Evolutionary conservation across 2,329 filamentous ascomycete genomes (phyloP).

Genomic region (Aspergillus tanneri): DNA sequence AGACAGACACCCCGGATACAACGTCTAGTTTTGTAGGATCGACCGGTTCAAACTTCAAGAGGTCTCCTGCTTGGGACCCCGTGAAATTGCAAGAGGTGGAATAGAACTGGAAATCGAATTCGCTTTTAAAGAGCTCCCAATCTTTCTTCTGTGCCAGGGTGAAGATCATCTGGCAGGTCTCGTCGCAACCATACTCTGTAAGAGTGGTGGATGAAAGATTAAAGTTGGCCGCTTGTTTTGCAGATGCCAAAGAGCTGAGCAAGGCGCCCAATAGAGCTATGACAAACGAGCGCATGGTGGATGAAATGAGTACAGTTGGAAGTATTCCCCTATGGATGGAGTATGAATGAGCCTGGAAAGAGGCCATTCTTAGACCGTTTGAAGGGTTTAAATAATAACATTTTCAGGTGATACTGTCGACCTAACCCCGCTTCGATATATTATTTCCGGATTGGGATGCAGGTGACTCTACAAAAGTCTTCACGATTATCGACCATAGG

Average conservation of each 20-base stretch:
- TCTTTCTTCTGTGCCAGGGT: not conserved
- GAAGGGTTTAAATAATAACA: not conserved
- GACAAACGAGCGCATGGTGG: not conserved
- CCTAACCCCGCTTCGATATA: not conserved
- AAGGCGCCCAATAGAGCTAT: not conserved
- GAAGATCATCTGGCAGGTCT: not conserved
- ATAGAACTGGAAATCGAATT: constrained; percentile 15
- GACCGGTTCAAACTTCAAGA: constrained; percentile 8
- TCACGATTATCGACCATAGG: not conserved
- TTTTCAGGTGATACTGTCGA: not conserved
- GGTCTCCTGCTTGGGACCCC: constrained; percentile 6
- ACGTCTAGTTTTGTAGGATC: not conserved
- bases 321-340: too few species aligned
- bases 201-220: not conserved
- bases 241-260: not conserved
- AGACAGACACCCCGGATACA: not conserved
- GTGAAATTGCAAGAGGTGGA: constrained; percentile 7
- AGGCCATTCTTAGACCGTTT: not conserved
- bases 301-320: not conserved
- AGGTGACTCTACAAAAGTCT: not conserved
- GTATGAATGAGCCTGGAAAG: not conserved
- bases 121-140: not conserved
- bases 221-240: not conserved
- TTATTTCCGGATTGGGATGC: not conserved
- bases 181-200: not conserved